Evolutionary conservation across 345 rosid species (phyloP).

Genomic region (Populus nigra): DNA sequence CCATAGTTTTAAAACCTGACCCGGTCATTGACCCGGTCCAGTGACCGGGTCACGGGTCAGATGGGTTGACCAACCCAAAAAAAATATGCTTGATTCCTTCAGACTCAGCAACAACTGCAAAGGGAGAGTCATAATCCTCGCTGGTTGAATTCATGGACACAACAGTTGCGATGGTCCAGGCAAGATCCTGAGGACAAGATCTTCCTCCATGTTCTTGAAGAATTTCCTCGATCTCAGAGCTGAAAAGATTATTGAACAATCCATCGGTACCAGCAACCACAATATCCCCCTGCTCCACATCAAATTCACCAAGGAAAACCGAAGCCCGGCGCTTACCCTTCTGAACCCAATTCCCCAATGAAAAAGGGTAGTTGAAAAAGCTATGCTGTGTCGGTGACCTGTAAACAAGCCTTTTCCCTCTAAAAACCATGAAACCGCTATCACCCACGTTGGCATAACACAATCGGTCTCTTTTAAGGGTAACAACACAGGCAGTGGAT

Average conservation of each 20-base stretch:
- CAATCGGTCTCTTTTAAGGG: neutral
- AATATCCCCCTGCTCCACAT: constrained; percentile 19
- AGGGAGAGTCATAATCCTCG: constrained; percentile 9
- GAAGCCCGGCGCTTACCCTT: neutral
- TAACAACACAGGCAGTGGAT: constrained; percentile 20
- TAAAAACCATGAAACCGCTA: constrained; percentile 24
- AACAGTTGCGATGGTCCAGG: neutral
- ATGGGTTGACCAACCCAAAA: no score
- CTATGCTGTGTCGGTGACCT: constrained; percentile 15
- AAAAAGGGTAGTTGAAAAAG: constrained; percentile 17
- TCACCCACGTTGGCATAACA: constrained; percentile 23
- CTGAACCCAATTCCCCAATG: constrained; percentile 1
- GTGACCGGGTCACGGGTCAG: no score
- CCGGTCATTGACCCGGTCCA: no score
- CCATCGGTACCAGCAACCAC: constrained; percentile 31
- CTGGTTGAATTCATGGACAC: constrained; percentile 4
- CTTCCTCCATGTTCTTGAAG: neutral
- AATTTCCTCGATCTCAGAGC: constrained; percentile 10
- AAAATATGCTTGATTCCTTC: neutral
- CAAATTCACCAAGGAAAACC: neutral
- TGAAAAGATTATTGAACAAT: constrained; percentile 20
- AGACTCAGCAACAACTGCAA: constrained; percentile 1
- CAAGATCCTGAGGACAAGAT: neutral
- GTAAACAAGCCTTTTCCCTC: neutral
- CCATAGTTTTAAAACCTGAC: no score